Conservation (phyloP, 208 protist species). For the Wallacemonas sp. region DNA sequence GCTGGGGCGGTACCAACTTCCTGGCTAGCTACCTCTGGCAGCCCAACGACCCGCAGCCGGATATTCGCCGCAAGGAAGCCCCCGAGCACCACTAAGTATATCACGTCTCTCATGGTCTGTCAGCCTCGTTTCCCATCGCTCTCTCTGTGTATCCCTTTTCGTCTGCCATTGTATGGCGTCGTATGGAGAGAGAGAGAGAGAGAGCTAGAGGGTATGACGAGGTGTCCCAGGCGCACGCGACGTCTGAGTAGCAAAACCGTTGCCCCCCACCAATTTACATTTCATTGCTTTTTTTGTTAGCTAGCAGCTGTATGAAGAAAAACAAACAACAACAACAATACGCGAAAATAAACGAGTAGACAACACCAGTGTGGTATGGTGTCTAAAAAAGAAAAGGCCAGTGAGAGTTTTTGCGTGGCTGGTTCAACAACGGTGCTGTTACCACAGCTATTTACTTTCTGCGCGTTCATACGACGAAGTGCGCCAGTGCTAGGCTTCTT, state of each 20-base stretch:
- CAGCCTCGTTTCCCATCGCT: too few species aligned
- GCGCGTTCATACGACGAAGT: too few species aligned
- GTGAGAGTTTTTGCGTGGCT: too few species aligned
- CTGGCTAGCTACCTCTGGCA: conserved; percentile 90
- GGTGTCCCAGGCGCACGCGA: not conserved
- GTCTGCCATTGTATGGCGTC: not conserved
- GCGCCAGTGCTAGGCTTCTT: too few species aligned
- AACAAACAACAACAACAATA: not conserved
- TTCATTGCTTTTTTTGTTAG: conserved; percentile 10
- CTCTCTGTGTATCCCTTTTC: too few species aligned
- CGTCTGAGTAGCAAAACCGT: conserved; percentile 4
- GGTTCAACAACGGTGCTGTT: too few species aligned
- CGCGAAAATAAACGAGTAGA: not conserved
- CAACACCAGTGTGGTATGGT: not conserved
- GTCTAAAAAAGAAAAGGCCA: too few species aligned
- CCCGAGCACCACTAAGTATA: conserved; percentile 42
- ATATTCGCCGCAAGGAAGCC: conserved; percentile 80
- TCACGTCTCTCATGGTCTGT: conserved; percentile 16
- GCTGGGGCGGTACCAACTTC: conserved; percentile 89
- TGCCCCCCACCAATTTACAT: not conserved
- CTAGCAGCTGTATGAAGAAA: conserved; percentile 11
- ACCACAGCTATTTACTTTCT: too few species aligned
- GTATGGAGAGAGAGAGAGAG: not conserved
- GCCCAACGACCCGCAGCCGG: conserved; percentile 85
- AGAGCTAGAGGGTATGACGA: not conserved